Conservation (phyloP, 1,284 basidiomycete genomes). For the Tetrapyrgos nigripes region DNA sequence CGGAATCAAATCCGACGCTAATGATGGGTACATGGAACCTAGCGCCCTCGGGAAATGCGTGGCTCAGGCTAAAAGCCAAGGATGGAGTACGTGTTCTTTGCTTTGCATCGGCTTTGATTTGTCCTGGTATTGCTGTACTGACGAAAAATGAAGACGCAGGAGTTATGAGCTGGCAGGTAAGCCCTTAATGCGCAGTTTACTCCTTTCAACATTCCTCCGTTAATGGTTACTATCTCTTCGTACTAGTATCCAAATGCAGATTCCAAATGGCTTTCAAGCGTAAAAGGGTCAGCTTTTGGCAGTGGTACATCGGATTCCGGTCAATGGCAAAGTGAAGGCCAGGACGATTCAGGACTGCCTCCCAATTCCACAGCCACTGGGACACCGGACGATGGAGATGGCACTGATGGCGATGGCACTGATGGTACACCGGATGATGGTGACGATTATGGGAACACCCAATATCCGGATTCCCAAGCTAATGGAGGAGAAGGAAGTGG, state of each 20-base stretch:
- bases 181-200: background rate
- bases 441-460: too few relatives aligned
- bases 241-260: background rate
- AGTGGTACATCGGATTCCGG: too few relatives aligned
- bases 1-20: constrained; percentile 55
- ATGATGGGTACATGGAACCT: constrained; percentile 62
- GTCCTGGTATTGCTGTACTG: background rate
- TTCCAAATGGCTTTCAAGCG: background rate
- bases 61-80: constrained; percentile 54
- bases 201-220: background rate
- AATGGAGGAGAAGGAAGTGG: too few relatives aligned
- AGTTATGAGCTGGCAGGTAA: constrained; percentile 45
- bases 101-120: background rate
- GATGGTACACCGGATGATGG: too few relatives aligned
- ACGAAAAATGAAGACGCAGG: constrained; percentile 54
- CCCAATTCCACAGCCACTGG: too few relatives aligned
- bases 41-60: constrained; percentile 61
- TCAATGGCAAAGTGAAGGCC: too few relatives aligned
- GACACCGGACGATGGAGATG: too few relatives aligned
- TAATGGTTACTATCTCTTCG: background rate
- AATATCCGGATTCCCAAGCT: too few relatives aligned
- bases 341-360: too few relatives aligned
- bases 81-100: constrained; percentile 56
- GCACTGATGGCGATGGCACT: too few relatives aligned
- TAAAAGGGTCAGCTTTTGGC: background rate